A percentile compares a stretch with the other conserved stretches of the same genome.
phyloP scores from a whole-genome alignment of 73 alveolate species.

The Paramecium pentaurelia region DNA sequence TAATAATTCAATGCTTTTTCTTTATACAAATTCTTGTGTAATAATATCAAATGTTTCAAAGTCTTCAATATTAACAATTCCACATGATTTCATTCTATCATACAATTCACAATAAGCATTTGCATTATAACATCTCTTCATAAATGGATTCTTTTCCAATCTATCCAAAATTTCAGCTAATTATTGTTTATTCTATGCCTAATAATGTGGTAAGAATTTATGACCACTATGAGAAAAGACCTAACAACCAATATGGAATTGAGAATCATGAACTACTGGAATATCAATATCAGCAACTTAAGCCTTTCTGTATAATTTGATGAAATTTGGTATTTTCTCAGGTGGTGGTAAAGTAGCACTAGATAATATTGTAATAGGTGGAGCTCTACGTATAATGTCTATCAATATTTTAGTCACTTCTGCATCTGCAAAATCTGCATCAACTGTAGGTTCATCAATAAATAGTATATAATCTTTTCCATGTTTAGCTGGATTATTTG shows the following conservation, averaged over 20 bases:
- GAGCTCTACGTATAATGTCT: slow-evolving; percentile 23
- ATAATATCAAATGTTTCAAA: slow-evolving; percentile 21
- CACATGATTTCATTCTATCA: slow-evolving; percentile 16
- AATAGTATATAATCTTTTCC: slow-evolving; percentile 28
- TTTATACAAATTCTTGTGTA: not conserved
- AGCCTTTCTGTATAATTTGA: not conserved
- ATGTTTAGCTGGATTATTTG: not conserved
- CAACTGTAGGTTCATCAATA: slow-evolving; percentile 50
- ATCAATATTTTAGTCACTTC: not conserved
- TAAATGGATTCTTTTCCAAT: slow-evolving; percentile 3
- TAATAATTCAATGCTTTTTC: slow-evolving; percentile 29
- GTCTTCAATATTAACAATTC: not conserved
- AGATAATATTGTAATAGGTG: slow-evolving; percentile 39
- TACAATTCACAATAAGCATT: slow-evolving; percentile 52
- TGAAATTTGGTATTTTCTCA: not conserved
- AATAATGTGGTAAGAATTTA: slow-evolving; percentile 41
- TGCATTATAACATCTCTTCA: slow-evolving; percentile 36
- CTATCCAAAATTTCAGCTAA: slow-evolving; percentile 11
- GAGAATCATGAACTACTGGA: not conserved
- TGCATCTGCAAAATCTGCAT: slow-evolving; percentile 46
- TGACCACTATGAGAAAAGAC: slow-evolving; percentile 40
- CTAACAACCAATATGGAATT: slow-evolving; percentile 47
- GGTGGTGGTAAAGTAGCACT: slow-evolving; percentile 38
- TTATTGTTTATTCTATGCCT: not conserved
- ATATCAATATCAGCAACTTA: not conserved